Evolutionary conservation across 139 green algal genomes (phyloP).

Genomic region (Chlamydomonas sp.): DNA sequence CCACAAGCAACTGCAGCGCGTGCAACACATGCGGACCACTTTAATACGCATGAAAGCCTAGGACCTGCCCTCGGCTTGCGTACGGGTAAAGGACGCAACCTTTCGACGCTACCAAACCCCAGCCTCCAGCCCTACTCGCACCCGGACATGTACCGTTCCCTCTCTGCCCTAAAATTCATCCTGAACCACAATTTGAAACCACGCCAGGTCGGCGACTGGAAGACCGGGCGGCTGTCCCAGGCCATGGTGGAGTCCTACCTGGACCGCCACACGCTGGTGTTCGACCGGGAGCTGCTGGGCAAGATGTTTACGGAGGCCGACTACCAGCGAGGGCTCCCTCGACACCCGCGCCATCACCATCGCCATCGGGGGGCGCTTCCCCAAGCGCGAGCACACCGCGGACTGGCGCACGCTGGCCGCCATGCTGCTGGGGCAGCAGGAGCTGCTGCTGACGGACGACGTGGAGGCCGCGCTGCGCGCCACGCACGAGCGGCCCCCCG

Average conservation of each 20-base stretch:
- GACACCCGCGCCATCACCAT: conserved; percentile 35
- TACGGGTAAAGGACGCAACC: no score
- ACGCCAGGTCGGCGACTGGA: conserved; percentile 52
- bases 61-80: no score
- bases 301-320: conserved; percentile 54
- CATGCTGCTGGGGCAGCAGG: conserved; percentile 44
- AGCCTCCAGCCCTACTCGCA: background rate
- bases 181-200: no score
- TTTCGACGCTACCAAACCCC: background rate
- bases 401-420: conserved; percentile 50
- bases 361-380: conserved; percentile 53
- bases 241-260: conserved; percentile 49
- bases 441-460: conserved; percentile 54
- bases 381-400: conserved; percentile 48
- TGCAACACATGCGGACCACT: no score
- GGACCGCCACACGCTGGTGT: conserved; percentile 50
- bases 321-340: conserved; percentile 53
- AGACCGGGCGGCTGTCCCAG: conserved; percentile 41
- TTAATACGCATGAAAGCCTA: no score
- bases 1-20: no score
- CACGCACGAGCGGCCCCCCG: background rate
- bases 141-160: background rate
- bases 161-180: background rate
- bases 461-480: background rate
- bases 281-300: conserved; percentile 49